Evolutionary conservation across 1,139 yeast species (phyloP).

Genomic region (Hansenula anomala): DNA sequence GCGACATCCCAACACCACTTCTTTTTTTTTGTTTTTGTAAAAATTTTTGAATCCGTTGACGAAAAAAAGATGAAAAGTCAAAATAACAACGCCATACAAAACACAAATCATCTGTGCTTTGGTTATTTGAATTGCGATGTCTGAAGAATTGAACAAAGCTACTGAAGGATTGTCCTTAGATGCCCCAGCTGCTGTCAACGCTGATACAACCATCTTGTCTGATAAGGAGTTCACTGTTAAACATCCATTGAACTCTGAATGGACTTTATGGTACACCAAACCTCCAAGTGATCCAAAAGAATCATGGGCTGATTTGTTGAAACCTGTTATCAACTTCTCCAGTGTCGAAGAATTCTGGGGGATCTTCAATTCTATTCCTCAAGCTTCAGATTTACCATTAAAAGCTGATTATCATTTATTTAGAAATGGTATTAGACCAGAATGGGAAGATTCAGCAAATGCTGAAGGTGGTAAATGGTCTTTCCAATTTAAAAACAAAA

Average conservation of each 20-base stretch:
- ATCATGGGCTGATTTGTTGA: constrained; percentile 90
- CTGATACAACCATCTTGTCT: constrained; percentile 24
- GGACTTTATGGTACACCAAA: constrained; percentile 98
- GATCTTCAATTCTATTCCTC: constrained; percentile 88
- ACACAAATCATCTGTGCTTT: too few species aligned
- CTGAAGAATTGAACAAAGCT: constrained; percentile 23
- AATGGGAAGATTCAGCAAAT: constrained; percentile 95
- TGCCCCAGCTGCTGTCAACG: constrained; percentile 1
- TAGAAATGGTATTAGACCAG: constrained; percentile 93
- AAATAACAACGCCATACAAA: too few species aligned
- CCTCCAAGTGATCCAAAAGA: constrained; percentile 76
- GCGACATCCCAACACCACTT: constrained; percentile 1
- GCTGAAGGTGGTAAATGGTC: constrained; percentile 95
- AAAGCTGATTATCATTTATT: constrained; percentile 95
- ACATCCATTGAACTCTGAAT: constrained; percentile 87
- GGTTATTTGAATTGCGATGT: constrained; percentile 10
- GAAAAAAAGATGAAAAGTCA: too few species aligned
- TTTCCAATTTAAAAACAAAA: constrained; percentile 65
- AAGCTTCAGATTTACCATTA: constrained; percentile 84
- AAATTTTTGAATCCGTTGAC: constrained; percentile 1
- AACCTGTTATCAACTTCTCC: constrained; percentile 87
- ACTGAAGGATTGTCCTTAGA: constrained; percentile 19
- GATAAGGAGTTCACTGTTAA: constrained; percentile 33
- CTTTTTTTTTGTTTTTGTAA: neutral
- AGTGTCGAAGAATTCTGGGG: constrained; percentile 99